These are phyloP conservation scores for Mycena metata DNA, from an alignment of 768 basidiomycete genomes.

Conservation along the genomic window DNA sequence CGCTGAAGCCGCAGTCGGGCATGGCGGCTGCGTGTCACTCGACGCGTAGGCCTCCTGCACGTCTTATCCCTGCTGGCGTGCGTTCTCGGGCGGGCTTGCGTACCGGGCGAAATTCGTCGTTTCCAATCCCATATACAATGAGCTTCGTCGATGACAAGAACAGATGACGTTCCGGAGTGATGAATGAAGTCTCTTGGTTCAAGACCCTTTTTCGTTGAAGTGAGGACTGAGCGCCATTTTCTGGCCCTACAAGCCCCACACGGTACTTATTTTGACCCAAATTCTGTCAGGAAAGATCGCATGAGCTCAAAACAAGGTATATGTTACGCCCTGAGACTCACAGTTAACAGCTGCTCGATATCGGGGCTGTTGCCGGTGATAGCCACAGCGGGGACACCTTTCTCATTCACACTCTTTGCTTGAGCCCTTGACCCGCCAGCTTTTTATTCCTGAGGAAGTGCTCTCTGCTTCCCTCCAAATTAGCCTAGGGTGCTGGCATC, in stretches of 20 bases:
- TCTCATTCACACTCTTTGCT: slow-evolving; percentile 14
- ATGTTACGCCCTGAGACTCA: not conserved
- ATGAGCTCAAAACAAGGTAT: not conserved
- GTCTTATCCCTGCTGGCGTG: no score
- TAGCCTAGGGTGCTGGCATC: no score
- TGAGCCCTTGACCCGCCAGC: no score
- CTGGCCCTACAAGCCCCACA: slow-evolving; percentile 36
- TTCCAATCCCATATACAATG: slow-evolving; percentile 42
- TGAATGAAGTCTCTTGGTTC: slow-evolving; percentile 21
- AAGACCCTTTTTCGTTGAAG: slow-evolving; percentile 31
- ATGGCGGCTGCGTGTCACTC: no score
- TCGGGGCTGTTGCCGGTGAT: slow-evolving; percentile 19
- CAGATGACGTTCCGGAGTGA: slow-evolving; percentile 26
- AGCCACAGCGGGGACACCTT: slow-evolving; percentile 23
- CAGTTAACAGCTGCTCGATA: slow-evolving; percentile 14
- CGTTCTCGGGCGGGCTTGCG: no score
- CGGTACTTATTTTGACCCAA: slow-evolving; percentile 33
- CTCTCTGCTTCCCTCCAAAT: no score
- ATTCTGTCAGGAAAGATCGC: not conserved
- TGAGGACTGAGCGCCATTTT: slow-evolving; percentile 29
- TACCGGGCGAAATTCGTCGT: slow-evolving; percentile 30
- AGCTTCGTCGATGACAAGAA: slow-evolving; percentile 39
- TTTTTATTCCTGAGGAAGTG: no score
- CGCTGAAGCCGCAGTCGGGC: no score
- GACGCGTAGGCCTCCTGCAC: no score